These are phyloP conservation scores for Psidium friedrichsthalianum DNA, from an alignment of 345 rosid species.

Conservation along the genomic window DNA sequence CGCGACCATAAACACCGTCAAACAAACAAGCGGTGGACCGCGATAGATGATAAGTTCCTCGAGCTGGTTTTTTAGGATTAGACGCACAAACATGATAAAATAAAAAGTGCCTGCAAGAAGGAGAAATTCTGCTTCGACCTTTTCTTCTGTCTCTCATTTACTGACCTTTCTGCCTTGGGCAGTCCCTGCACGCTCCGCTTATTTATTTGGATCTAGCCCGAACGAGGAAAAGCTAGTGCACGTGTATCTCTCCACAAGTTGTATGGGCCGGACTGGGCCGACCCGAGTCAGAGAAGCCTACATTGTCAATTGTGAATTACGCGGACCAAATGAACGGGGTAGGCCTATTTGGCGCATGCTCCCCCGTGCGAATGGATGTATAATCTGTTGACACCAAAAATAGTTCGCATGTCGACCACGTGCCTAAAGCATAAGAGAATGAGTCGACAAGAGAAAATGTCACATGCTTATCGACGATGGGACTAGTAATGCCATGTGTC, in stretches of 20 bases:
- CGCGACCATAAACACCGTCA: background rate
- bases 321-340: background rate
- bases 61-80: background rate
- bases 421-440: no score
- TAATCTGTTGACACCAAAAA: no score
- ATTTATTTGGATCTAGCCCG: background rate
- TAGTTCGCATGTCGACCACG: no score
- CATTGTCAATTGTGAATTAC: background rate
- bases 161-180: background rate
- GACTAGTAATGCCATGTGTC: no score
- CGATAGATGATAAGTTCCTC: background rate
- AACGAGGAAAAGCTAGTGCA: no score
- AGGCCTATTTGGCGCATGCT: background rate
- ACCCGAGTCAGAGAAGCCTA: background rate
- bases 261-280: background rate
- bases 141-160: background rate
- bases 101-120: no score
- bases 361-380: background rate
- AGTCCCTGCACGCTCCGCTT: background rate
- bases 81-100: no score
- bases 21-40: background rate
- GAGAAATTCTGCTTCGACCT: background rate
- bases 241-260: background rate
- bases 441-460: no score
- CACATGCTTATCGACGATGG: no score